Evolutionary conservation across 305 asterid genomes (phyloP), one percentile per base, ranked within the genome.

Genomic region (Solanum hybrid): DNA sequence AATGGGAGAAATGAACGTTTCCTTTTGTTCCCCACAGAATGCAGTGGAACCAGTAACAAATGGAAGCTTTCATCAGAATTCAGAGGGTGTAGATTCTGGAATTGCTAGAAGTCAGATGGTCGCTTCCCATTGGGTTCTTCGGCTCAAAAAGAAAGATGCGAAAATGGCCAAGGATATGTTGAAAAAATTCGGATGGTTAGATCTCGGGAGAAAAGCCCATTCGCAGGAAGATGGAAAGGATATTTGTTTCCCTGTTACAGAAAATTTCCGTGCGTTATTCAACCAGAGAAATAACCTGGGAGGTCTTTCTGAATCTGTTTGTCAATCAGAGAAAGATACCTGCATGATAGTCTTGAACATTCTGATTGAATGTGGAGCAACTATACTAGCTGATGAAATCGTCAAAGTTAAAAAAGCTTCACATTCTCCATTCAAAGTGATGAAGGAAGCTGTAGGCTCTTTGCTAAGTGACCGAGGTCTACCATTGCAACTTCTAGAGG

Each of bases 171-270:
- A 98, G 93, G 99, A 98, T 89, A 41, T 95, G 88, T 92, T 98
- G 89, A 98, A 98, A 92, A 96, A 92, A 26, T 92, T 96, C 89
- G 97, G 97, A 88, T 98, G 99, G 99, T 93, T 98, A 91, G 99
- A 97, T 94, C 94, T 94, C 34, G 94, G 91, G 87, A 96, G 99
- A 94, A 95, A 97, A 93, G 99, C 94, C 81, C 95, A 93, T 92
- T 91, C 96, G 65, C 93, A 89, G 92, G 97, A 93, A 88, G 94
- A 91, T 77, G 98, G 96, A 84, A 57, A 78, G 91, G 92, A 91
- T 89, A 94, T 98, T 65, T 96, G 97, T 92, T 94, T 98, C 90
- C 99, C 99, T 57, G 94, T 98, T 68, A 92, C 95, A 12, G 94
- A 92, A 89, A 87, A 90, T 13, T 95, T 97, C 92, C 90, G 96